A percentile compares a stretch with the other conserved stretches of the same genome.
Conservation (phyloP, 306 rosid species). For the Citrullus mucosospermus region DNA sequence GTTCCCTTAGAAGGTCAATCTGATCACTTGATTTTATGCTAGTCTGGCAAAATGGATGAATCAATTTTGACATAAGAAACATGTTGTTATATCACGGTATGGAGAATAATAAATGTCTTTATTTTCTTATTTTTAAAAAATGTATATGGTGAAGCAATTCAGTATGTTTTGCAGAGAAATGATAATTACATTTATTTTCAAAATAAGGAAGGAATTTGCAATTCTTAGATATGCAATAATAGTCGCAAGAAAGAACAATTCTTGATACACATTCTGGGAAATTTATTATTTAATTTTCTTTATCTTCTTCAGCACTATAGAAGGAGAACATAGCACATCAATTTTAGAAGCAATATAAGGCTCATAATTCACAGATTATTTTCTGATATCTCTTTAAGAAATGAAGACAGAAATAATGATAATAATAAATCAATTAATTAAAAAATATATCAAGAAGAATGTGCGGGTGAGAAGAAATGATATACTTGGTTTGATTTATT, state of each 20-base stretch:
- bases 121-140: neutral
- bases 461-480: neutral
- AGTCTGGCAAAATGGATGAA: conserved; percentile 32
- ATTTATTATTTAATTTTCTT: no score
- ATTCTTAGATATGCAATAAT: neutral
- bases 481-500: neutral
- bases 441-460: neutral
- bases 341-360: neutral
- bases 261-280: no score
- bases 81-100: neutral
- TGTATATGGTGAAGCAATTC: neutral
- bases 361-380: neutral
- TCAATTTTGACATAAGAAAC: neutral
- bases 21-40: conserved; percentile 68
- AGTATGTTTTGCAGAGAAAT: neutral
- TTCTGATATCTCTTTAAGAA: neutral
- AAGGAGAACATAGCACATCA: neutral
- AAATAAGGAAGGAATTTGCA: neutral
- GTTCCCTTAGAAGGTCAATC: conserved; percentile 87
- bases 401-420: no score
- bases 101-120: neutral
- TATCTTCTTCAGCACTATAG: no score
- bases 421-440: no score
- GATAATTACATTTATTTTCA: neutral
- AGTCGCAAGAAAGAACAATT: neutral